Percentiles rank a stretch among this genome's conserved stretches.
Evolutionary conservation across 2,329 filamentous ascomycete genomes (phyloP).

Genomic region (Ceratocystis variospora): DNA sequence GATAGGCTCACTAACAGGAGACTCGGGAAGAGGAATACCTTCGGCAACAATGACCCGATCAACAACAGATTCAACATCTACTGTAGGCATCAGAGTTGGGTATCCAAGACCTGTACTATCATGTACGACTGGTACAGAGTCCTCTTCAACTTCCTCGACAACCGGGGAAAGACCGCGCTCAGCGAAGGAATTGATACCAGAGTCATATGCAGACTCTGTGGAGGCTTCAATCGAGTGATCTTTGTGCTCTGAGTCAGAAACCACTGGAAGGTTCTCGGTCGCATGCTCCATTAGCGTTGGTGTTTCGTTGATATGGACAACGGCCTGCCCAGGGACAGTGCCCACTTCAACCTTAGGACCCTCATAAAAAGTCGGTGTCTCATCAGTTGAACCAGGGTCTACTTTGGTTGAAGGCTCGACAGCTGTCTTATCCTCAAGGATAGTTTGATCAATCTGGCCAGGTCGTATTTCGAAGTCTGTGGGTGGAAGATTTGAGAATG

Average conservation of each 20-base stretch:
- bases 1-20: neutral
- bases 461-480: neutral
- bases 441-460: neutral
- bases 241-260: neutral
- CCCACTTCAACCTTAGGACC: too few species aligned
- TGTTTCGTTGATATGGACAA: neutral
- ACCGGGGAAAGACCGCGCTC: neutral
- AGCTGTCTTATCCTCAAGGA: neutral
- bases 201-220: neutral
- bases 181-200: neutral
- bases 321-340: neutral
- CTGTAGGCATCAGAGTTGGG: too few species aligned
- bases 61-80: neutral
- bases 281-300: neutral
- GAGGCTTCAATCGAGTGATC: neutral
- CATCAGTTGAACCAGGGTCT: neutral
- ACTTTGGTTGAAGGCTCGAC: neutral
- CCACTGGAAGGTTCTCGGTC: neutral
- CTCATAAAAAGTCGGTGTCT: neutral
- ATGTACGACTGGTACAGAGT: neutral
- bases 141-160: slow-evolving; percentile 6
- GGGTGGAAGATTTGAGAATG: neutral
- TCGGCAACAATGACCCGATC: neutral
- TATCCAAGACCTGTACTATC: neutral
- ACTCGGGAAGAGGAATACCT: neutral